Evolutionary conservation across 2,329 filamentous ascomycete species (phyloP).

Genomic region (Aureobasidium sp.): DNA sequence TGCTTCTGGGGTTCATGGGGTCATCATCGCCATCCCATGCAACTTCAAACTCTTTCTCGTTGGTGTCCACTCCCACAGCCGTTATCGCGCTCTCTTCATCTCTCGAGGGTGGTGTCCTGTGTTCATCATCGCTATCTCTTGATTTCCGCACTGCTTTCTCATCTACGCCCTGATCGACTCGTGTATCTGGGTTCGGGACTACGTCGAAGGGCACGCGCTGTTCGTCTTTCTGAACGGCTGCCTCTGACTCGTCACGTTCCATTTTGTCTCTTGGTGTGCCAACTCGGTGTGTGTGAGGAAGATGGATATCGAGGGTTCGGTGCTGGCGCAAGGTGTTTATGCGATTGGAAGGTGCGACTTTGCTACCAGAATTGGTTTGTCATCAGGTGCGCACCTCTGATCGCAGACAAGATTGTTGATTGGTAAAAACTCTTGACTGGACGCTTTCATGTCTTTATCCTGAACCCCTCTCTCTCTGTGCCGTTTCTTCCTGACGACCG

Average conservation of each 20-base stretch:
- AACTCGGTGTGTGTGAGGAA: not conserved
- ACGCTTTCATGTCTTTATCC: not conserved
- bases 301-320: not conserved
- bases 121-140: constrained; percentile 7
- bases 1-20: constrained; percentile 65
- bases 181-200: not conserved
- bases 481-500: not conserved
- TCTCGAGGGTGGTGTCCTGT: not conserved
- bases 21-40: constrained; percentile 69
- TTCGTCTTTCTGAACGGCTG: not conserved
- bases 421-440: not conserved
- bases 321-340: not conserved
- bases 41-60: constrained; percentile 56
- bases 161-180: not conserved
- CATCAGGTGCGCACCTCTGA: not conserved
- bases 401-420: not conserved
- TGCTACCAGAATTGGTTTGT: not conserved
- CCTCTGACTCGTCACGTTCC: not conserved
- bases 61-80: not conserved
- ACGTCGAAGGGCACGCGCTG: constrained; percentile 12
- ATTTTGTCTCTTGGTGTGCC: not conserved
- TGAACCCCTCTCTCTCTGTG: constrained; percentile 6
- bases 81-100: constrained; percentile 15
- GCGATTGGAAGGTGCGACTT: not conserved
- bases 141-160: not conserved